Evolutionary conservation across 2,329 filamentous ascomycete species (phyloP).

Genomic region (Rhinocladiella similis): DNA sequence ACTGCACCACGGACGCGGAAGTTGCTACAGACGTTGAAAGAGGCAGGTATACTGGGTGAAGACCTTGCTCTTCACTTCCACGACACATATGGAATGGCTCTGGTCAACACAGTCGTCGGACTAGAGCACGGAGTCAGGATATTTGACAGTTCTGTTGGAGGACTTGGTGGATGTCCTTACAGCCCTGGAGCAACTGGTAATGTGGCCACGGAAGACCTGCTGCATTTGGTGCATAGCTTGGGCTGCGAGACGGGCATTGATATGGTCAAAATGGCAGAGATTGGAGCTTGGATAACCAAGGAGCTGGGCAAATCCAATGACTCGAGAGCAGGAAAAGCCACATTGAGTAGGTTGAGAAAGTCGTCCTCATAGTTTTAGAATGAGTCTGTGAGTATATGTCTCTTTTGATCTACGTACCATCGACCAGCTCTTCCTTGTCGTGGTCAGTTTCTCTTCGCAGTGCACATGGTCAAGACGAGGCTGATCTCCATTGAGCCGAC

Average conservation of each 20-base stretch:
- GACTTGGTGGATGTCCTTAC: slow-evolving; percentile 65
- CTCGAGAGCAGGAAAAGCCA: slow-evolving; percentile 56
- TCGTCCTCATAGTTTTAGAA: background rate
- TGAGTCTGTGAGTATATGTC: background rate
- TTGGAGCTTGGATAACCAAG: slow-evolving; percentile 58
- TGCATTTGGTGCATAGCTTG: slow-evolving; percentile 61
- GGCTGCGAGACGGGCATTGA: slow-evolving; percentile 62
- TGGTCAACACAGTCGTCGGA: slow-evolving; percentile 63
- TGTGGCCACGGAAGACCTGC: slow-evolving; percentile 63
- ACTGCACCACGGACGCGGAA: slow-evolving; percentile 61
- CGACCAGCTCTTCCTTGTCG: too few relatives aligned
- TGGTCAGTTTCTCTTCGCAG: too few relatives aligned
- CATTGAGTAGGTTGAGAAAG: slow-evolving; percentile 39
- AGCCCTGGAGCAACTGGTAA: slow-evolving; percentile 67
- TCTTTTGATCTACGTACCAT: too few relatives aligned
- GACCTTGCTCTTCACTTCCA: slow-evolving; percentile 67
- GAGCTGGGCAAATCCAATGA: slow-evolving; percentile 55
- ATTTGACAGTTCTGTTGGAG: slow-evolving; percentile 65
- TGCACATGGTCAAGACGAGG: too few relatives aligned
- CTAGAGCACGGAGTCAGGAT: slow-evolving; percentile 64
- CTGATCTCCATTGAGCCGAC: too few relatives aligned
- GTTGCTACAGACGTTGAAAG: slow-evolving; percentile 58
- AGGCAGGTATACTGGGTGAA: slow-evolving; percentile 59
- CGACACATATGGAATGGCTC: slow-evolving; percentile 65
- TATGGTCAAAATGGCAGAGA: slow-evolving; percentile 54